Evolutionary conservation across 2,329 filamentous ascomycete genomes (phyloP).

Genomic region (Sporothrix variecibatus): DNA sequence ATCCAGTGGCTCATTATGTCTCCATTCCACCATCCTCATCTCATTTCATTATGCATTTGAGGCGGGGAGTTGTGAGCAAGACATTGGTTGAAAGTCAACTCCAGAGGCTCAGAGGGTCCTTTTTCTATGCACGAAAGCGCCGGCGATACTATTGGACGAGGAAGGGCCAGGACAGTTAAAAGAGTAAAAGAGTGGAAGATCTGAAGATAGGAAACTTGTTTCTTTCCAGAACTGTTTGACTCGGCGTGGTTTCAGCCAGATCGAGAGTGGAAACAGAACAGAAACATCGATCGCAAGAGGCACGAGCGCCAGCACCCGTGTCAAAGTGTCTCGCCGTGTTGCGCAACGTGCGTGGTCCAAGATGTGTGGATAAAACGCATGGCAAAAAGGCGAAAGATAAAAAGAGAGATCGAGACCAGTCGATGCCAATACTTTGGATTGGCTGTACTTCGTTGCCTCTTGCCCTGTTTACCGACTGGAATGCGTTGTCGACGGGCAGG

Average conservation of each 20-base stretch:
- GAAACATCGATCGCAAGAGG: neutral
- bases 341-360: neutral
- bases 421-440: neutral
- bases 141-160: slow-evolving; percentile 22
- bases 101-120: neutral
- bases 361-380: neutral
- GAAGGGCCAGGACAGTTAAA: neutral
- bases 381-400: too few species aligned
- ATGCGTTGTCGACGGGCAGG: slow-evolving; percentile 7
- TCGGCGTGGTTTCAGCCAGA: neutral
- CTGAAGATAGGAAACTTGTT: neutral
- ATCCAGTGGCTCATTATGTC: neutral
- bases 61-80: neutral
- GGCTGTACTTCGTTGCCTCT: neutral
- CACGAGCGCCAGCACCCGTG: neutral
- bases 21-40: neutral
- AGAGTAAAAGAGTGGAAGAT: neutral
- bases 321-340: neutral
- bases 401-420: neutral
- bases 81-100: slow-evolving; percentile 7
- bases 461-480: neutral
- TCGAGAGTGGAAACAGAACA: neutral
- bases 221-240: neutral
- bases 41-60: slow-evolving; percentile 7
- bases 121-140: slow-evolving; percentile 27